Evolutionary conservation across 495 filamentous ascomycete genomes (phyloP), one percentile per base, ranked within the genome.

Genomic region (Friedmanniomyces simplex): DNA sequence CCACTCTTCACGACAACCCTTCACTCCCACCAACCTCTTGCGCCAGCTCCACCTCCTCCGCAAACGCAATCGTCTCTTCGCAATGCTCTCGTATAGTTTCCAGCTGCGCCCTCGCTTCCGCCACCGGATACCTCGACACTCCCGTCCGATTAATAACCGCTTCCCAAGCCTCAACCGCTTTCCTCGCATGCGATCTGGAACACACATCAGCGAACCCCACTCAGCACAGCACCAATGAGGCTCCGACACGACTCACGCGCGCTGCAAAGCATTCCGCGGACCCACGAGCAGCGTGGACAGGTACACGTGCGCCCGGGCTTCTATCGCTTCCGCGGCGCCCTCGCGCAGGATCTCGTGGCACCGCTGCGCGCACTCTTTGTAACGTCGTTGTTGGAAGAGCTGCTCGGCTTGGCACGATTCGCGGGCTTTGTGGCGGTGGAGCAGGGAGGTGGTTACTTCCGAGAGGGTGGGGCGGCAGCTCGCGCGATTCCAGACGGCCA

Each of bases 41-140:
- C 54, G 57, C 54, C 26, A 59, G 24, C 10, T 60, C 63, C 34
- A 57, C 62, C 34, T 63, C 65, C 32, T 67, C 65, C 63, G 41
- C 41, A n/a, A 22, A 43, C 41, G 16, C 20, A 3, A 43, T 5
- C 65, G 51, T 66, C 65, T 34, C 61, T 56, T 49, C 63, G 63
- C 20, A 66, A 32, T 32, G 28, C 28, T 10, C 4, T 10, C 28
- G 3, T 10, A 32, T 10, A 47, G 39, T 11, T 25, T 14, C 30
- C 7, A 34, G 36, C 42, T 46, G n/a, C 54, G 1, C 10, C 54
- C 26, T 34, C 54, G 54, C 54, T 28, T 57, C 21, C 6, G 49
- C 41, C n/a, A 57, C 24, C 26, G 54, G 54, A 50, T 36, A 57
- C 10, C 54, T 12, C 43, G 54, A 57, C 26, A 41, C 11, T 8